phyloP scores from a whole-genome alignment of 371 early-diverging fungal species.

The Saksenaea vasiformis region DNA sequence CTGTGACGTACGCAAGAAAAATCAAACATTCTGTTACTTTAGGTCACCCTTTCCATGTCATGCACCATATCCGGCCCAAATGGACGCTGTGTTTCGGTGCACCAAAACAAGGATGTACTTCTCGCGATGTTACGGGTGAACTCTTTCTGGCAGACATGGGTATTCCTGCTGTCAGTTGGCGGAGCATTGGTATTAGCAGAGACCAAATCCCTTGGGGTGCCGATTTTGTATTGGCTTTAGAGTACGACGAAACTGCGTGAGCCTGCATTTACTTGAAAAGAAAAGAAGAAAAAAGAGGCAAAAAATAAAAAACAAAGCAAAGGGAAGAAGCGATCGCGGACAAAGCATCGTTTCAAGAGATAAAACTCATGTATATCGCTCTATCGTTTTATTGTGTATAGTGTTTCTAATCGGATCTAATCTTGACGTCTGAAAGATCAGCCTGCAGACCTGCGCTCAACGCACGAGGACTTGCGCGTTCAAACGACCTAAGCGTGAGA shows the following conservation, averaged over 20 bases:
- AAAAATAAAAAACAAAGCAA: not conserved
- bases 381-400: not conserved
- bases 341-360: too few relatives aligned
- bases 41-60: slow-evolving; percentile 32
- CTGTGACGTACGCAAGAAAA: not conserved
- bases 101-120: slow-evolving; percentile 66
- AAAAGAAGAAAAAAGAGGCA: not conserved
- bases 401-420: slow-evolving; percentile 38
- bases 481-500: slow-evolving; percentile 35
- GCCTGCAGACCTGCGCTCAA: slow-evolving; percentile 35
- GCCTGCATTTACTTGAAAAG: slow-evolving; percentile 1
- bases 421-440: slow-evolving; percentile 48
- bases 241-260: slow-evolving; percentile 34
- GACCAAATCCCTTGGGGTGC: slow-evolving; percentile 76
- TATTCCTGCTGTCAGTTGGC: slow-evolving; percentile 66
- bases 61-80: slow-evolving; percentile 55
- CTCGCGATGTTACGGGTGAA: slow-evolving; percentile 66
- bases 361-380: too few relatives aligned
- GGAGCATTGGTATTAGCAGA: slow-evolving; percentile 52
- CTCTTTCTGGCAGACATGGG: slow-evolving; percentile 81
- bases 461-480: slow-evolving; percentile 47
- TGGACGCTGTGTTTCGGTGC: slow-evolving; percentile 84
- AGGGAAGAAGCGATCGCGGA: not conserved
- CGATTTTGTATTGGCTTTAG: slow-evolving; percentile 71
- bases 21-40: not conserved